phyloP scores from a whole-genome alignment of 495 filamentous ascomycete species.

The Antarctomyces pellizariae region DNA sequence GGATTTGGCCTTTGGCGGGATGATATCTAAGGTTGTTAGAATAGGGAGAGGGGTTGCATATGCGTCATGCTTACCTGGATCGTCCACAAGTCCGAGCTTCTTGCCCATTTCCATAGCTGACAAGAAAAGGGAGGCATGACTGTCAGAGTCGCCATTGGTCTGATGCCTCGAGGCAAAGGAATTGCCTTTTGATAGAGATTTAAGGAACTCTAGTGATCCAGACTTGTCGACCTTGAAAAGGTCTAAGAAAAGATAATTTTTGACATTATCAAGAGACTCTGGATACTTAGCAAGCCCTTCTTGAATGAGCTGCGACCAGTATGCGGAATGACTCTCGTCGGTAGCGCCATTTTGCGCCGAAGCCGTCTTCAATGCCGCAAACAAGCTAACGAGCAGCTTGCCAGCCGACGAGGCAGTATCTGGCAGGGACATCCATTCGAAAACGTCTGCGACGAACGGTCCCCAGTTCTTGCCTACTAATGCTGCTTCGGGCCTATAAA shows the following conservation, averaged over 20 bases:
- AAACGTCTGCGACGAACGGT: slow-evolving; percentile 21
- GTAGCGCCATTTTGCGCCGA: slow-evolving; percentile 8
- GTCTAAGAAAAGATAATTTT: slow-evolving; percentile 46
- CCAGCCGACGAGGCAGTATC: slow-evolving; percentile 42
- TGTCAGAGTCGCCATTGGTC: too few relatives aligned
- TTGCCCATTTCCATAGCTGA: slow-evolving; percentile 55
- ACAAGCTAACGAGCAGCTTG: slow-evolving; percentile 34
- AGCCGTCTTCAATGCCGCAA: slow-evolving; percentile 21
- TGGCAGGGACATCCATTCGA: slow-evolving; percentile 36
- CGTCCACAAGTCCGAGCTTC: slow-evolving; percentile 50
- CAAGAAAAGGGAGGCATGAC: slow-evolving; percentile 33
- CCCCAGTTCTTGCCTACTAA: slow-evolving; percentile 14
- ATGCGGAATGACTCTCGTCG: slow-evolving; percentile 8
- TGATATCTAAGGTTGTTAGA: slow-evolving; percentile 3
- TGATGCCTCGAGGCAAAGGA: too few relatives aligned
- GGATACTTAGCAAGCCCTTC: slow-evolving; percentile 22
- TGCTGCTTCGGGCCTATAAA: neutral
- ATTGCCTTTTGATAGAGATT: slow-evolving; percentile 16
- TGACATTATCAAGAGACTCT: slow-evolving; percentile 37
- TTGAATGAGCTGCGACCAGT: slow-evolving; percentile 26
- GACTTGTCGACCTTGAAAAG: slow-evolving; percentile 36
- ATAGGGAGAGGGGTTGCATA: slow-evolving; percentile 4
- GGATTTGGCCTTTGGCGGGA: neutral
- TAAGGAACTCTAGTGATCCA: slow-evolving; percentile 32
- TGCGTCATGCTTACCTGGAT: slow-evolving; percentile 32